Base-by-base conservation (phyloP, 805 yeast species). In the Candida oleophila region DNA sequence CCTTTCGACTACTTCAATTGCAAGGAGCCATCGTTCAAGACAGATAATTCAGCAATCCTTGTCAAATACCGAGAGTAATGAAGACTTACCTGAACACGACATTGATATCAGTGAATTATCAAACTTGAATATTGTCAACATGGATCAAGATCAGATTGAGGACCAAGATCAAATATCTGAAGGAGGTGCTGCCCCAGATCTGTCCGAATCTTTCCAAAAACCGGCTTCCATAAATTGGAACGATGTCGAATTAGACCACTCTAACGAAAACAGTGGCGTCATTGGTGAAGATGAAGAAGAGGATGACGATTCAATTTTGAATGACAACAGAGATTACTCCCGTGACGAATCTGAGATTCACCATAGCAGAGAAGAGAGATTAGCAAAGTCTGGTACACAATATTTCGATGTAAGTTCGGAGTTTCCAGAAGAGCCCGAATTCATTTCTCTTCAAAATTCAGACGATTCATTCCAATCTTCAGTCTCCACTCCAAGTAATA, bases 191-290 rank as follows among this genome's bases (percentile, higher is more conserved):
- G 15, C 42, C 44, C 2, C 42, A 47, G 37, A 42, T 33, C 38
- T 21, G 39, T 35, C 40, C 19, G 56, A 57, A 15, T 66, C 73
- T 9, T 71, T 69, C 45, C 73, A 65, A 48, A 57, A 61, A 45
- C 68, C 74, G 9, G 56, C 67, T 3, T 70, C 75, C 50, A 65
- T 72, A 22, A 71, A 68, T 53, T 72, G 77, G 77, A 69, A 69
- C 49, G 73, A 70, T 38, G 34, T 44, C 35, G 46, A 42, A 42
- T 22, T 34, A 21, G 38, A n/a, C 12, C 21, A 33, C 12, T 30
- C 25, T 7, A 22, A 34, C 39, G 45, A 35, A 41, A 45, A 37
- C 21, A 39, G 15, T 18, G 44, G 12, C 19, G 36, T 18, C 16
- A 20, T 38, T 16, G 12, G 9, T 16, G 42, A 41, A 12, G 19